A percentile compares a stretch with the other conserved stretches of the same genome.
phyloP scores from a whole-genome alignment of 345 rosid genomes.

The Rhodamnia argentea region DNA sequence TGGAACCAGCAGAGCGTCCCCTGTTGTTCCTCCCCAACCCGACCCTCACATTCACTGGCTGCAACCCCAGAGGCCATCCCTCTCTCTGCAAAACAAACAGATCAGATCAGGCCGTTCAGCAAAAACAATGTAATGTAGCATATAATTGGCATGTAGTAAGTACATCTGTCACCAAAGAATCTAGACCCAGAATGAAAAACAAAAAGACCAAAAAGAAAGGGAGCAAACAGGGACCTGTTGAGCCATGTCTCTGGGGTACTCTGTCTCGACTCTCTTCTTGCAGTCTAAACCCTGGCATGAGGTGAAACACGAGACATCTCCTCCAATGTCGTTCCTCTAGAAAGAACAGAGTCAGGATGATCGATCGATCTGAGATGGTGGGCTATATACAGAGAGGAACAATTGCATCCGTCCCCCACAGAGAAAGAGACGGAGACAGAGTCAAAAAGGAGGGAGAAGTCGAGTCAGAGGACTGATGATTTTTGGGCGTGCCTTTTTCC shows the following conservation, averaged over 20 bases:
- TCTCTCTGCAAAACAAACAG: constrained; percentile 21
- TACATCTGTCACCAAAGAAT: background rate
- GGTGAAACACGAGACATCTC: background rate
- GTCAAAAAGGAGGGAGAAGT: background rate
- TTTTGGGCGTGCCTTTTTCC: background rate
- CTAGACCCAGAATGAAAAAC: background rate
- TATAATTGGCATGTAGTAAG: background rate
- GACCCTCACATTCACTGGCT: constrained; percentile 23
- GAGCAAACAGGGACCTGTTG: background rate
- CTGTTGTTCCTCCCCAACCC: constrained; percentile 17
- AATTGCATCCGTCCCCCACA: background rate
- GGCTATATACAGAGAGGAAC: background rate
- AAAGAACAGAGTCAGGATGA: background rate
- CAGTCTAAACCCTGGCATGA: background rate
- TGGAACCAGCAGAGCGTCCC: constrained; percentile 24
- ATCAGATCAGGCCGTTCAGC: background rate
- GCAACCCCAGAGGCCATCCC: constrained; percentile 49
- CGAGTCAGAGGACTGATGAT: background rate
- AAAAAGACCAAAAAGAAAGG: background rate
- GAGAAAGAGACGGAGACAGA: background rate
- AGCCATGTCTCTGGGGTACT: background rate
- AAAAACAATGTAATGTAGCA: background rate
- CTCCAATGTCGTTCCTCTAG: background rate
- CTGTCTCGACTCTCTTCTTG: background rate
- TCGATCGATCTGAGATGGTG: background rate